phyloP scores from a whole-genome alignment of 441 rosid species.

The Corymbia citriodora region DNA sequence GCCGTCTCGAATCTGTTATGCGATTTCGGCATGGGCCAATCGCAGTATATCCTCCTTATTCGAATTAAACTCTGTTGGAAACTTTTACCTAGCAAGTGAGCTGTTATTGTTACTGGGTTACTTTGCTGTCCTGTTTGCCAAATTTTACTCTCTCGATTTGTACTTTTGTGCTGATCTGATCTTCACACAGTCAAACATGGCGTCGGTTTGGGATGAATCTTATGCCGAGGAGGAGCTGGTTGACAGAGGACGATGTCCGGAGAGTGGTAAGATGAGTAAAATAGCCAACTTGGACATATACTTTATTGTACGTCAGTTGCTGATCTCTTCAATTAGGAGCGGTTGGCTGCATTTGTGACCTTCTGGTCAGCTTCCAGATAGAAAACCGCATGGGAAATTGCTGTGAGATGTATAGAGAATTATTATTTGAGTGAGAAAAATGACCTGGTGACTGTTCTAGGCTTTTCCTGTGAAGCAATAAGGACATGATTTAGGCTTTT shows the following conservation, averaged over 20 bases:
- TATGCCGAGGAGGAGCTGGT: background rate
- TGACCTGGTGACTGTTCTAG: no score
- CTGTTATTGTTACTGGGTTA: accelerated
- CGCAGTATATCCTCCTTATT: background rate
- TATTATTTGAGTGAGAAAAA: no score
- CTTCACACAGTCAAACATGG: background rate
- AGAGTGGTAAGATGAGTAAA: background rate
- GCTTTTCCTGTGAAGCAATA: no score
- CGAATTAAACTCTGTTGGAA: background rate
- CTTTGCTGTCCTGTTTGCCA: background rate
- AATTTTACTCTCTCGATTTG: background rate
- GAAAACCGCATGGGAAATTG: background rate
- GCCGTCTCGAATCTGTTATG: no score
- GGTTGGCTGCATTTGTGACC: background rate
- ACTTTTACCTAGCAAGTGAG: background rate
- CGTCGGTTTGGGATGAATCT: background rate
- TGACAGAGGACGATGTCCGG: accelerated
- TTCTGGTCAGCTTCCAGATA: accelerated
- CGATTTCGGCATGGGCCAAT: background rate
- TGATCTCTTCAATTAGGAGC: background rate
- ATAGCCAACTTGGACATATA: background rate
- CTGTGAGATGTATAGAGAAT: no score
- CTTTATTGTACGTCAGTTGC: background rate
- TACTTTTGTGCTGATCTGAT: background rate
- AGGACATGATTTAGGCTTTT: no score